phyloP scores from a whole-genome alignment of 129 eudicot genomes.

The Gnaphalium uliginosum region DNA sequence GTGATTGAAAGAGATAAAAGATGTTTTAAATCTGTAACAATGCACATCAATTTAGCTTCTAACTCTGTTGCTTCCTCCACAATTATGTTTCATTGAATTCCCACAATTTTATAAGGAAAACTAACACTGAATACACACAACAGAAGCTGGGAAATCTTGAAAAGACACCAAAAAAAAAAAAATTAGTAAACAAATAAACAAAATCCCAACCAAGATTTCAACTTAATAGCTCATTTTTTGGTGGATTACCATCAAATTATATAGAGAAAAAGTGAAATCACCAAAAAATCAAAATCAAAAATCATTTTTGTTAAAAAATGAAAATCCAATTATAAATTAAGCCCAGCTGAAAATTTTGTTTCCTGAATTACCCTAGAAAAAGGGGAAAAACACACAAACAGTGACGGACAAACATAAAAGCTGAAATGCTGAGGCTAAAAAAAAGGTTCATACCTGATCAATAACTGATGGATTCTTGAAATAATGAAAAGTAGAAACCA shows the following conservation, averaged over 20 bases:
- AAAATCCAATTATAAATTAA: neutral
- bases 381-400: too few species aligned
- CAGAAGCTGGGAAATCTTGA: neutral
- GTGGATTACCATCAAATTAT: neutral
- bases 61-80: neutral
- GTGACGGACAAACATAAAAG: neutral
- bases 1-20: neutral
- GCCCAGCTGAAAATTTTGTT: neutral
- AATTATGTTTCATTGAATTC: neutral
- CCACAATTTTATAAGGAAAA: neutral
- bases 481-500: conserved; percentile 78
- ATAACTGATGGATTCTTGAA: conserved; percentile 75
- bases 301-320: neutral
- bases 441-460: conserved; percentile 58
- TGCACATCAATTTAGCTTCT: conserved; percentile 14
- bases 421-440: neutral
- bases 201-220: neutral
- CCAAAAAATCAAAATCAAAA: neutral
- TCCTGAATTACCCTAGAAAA: neutral
- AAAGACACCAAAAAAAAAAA: neutral
- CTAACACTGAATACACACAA: neutral
- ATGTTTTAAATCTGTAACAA: conserved; percentile 9
- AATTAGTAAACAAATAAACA: neutral
- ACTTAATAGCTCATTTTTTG: neutral
- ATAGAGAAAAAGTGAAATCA: neutral